phyloP scores from a whole-genome alignment of 2,329 filamentous ascomycete genomes.

The Colletotrichum chlorophyti region DNA sequence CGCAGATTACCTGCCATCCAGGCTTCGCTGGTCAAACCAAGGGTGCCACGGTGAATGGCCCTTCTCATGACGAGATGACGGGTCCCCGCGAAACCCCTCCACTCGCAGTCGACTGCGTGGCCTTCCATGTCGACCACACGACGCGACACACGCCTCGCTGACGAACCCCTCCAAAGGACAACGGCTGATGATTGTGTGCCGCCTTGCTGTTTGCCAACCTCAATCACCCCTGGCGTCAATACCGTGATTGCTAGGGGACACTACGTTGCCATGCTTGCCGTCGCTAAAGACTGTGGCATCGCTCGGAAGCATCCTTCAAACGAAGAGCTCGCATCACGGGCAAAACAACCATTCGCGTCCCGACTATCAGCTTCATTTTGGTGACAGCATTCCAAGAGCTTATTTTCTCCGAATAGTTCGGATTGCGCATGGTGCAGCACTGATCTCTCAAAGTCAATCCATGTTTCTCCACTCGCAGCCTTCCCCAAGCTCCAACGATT shows the following conservation, averaged over 20 bases:
- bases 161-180: not conserved
- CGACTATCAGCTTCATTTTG: not conserved
- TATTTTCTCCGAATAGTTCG: not conserved
- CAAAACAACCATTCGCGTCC: not conserved
- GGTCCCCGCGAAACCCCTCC: not conserved
- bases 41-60: too few species aligned
- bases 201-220: not conserved
- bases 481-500: not conserved
- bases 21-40: too few species aligned
- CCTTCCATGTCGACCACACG: not conserved
- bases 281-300: not conserved
- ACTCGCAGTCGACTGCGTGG: slow-evolving; percentile 5
- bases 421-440: not conserved
- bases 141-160: not conserved
- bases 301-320: slow-evolving; percentile 1
- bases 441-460: slow-evolving; percentile 6
- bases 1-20: slow-evolving; percentile 10
- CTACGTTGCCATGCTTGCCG: not conserved
- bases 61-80: not conserved
- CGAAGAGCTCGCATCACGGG: too few species aligned
- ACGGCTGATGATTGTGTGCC: not conserved
- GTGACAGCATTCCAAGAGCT: slow-evolving; percentile 3
- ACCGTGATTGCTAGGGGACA: not conserved
- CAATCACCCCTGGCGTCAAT: too few species aligned
- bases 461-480: not conserved